phyloP scores from a whole-genome alignment of 768 basidiomycete genomes.

The Lactifluus volemus region DNA sequence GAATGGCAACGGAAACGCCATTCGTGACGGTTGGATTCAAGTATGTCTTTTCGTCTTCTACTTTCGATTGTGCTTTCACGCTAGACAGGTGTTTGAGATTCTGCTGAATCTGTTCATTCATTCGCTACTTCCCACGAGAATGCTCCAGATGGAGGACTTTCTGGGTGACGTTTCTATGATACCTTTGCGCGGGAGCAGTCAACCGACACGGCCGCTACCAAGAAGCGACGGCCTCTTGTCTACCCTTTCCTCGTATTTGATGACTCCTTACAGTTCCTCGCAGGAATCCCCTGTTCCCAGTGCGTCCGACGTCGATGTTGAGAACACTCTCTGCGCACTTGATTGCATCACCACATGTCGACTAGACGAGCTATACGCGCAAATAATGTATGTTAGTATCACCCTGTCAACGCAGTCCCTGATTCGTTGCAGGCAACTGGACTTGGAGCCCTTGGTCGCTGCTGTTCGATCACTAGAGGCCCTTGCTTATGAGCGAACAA shows the following conservation, averaged over 20 bases:
- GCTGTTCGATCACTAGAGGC: slow-evolving; percentile 82
- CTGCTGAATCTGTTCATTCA: slow-evolving; percentile 94
- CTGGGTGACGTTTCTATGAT: slow-evolving; percentile 91
- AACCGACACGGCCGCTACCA: slow-evolving; percentile 50
- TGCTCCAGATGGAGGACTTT: slow-evolving; percentile 98
- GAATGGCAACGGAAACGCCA: slow-evolving; percentile 88
- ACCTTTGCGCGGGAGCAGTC: slow-evolving; percentile 56
- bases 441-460: slow-evolving; percentile 70
- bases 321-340: slow-evolving; percentile 89
- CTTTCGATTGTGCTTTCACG: slow-evolving; percentile 1
- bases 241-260: slow-evolving; percentile 88
- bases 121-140: slow-evolving; percentile 78
- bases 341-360: slow-evolving; percentile 93
- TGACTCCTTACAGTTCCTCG: slow-evolving; percentile 82
- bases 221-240: slow-evolving; percentile 88
- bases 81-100: slow-evolving; percentile 87
- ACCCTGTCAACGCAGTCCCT: background rate
- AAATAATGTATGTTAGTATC: slow-evolving; percentile 63
- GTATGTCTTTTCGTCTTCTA: slow-evolving; percentile 31
- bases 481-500: slow-evolving; percentile 82
- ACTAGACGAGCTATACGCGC: slow-evolving; percentile 87
- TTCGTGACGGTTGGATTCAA: slow-evolving; percentile 93
- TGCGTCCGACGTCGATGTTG: slow-evolving; percentile 85
- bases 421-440: slow-evolving; percentile 49
- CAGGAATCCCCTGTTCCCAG: slow-evolving; percentile 74